These are phyloP conservation scores for Perilla frutescens DNA, from an alignment of 257 asterid species.

Conservation along the genomic window DNA sequence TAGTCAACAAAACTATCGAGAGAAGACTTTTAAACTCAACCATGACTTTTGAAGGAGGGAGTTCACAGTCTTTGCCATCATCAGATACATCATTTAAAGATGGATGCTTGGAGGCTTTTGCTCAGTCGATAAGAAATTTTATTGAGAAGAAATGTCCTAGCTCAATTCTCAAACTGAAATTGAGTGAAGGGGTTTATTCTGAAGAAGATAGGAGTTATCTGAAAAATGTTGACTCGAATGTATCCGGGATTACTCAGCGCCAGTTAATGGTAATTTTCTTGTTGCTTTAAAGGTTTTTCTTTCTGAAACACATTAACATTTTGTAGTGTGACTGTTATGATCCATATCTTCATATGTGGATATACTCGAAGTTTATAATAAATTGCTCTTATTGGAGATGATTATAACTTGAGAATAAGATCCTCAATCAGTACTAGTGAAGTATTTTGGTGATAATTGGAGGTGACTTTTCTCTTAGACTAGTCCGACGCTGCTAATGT, in stretches of 20 bases:
- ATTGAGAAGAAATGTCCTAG: slow-evolving; percentile 49
- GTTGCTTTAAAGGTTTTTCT: slow-evolving; percentile 13
- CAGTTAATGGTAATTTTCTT: slow-evolving; percentile 69
- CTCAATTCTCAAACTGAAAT: slow-evolving; percentile 46
- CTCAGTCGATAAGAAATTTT: slow-evolving; percentile 57
- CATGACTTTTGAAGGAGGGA: slow-evolving; percentile 53
- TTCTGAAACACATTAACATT: neutral
- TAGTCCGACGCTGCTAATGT: neutral
- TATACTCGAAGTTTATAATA: neutral
- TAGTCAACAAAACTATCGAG: slow-evolving; percentile 42
- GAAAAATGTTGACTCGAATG: slow-evolving; percentile 57
- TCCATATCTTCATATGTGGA: neutral
- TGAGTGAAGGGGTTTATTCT: slow-evolving; percentile 44
- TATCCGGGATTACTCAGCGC: slow-evolving; percentile 72
- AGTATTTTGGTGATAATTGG: slow-evolving; percentile 25
- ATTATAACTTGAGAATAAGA: neutral
- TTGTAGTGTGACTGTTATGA: neutral
- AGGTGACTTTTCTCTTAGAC: neutral
- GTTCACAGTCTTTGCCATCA: slow-evolving; percentile 36
- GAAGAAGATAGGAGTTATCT: slow-evolving; percentile 46
- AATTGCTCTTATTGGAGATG: neutral
- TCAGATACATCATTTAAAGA: slow-evolving; percentile 56
- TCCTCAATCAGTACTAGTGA: neutral
- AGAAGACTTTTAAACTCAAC: slow-evolving; percentile 53
- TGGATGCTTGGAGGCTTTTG: slow-evolving; percentile 71